These are phyloP conservation scores for Pelargonium myrrhifolium DNA, from an alignment of 441 rosid species.

Conservation along the genomic window DNA sequence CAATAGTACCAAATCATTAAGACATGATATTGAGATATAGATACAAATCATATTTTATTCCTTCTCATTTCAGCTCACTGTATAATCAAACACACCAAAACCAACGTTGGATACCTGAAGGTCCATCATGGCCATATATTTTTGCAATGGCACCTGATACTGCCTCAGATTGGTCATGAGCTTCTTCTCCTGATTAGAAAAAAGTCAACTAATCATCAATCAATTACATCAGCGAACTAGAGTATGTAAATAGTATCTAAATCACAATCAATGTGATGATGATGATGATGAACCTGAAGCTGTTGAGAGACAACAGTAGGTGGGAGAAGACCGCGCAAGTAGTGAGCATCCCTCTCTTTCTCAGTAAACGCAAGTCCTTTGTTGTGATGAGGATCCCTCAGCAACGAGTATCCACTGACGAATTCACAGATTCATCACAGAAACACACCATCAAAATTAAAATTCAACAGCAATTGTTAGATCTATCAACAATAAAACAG, in stretches of 20 bases:
- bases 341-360: conserved; percentile 78
- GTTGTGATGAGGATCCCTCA: conserved; percentile 89
- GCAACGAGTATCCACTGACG: conserved; percentile 65
- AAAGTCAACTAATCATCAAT: no score
- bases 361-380: conserved; percentile 87
- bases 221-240: no score
- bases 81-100: background rate
- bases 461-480: background rate
- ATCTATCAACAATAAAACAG: no score
- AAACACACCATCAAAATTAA: background rate
- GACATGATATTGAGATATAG: no score
- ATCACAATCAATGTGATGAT: background rate
- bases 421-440: conserved; percentile 3
- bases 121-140: conserved; percentile 82
- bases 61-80: background rate
- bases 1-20: no score
- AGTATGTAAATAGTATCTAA: no score
- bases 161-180: conserved; percentile 58
- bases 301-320: conserved; percentile 60
- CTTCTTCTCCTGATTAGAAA: conserved; percentile 58
- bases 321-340: conserved; percentile 85
- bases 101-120: conserved; percentile 48
- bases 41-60: no score
- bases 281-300: conserved; percentile 48
- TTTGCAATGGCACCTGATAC: conserved; percentile 71